A percentile compares a stretch with the other conserved stretches of the same genome.
Conservation (phyloP, 2,329 filamentous ascomycete species). For the Lachnellula subtilissima region DNA sequence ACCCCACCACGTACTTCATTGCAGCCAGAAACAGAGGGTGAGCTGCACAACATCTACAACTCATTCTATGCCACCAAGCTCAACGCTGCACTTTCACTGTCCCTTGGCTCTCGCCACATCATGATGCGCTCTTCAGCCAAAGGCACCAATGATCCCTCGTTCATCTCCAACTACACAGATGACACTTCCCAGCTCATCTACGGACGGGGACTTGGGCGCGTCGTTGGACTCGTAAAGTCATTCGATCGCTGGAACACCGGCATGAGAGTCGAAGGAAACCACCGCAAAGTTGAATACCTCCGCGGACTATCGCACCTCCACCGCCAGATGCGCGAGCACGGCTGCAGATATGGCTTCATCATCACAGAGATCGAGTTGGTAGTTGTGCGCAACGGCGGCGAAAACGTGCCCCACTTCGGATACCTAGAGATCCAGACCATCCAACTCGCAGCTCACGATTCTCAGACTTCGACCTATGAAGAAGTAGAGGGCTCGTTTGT, state of each 20-base stretch:
- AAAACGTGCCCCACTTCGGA: conserved; percentile 75
- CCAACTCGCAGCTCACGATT: conserved; percentile 44
- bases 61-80: conserved; percentile 80
- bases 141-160: conserved; percentile 33
- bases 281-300: conserved; percentile 85
- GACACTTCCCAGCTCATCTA: conserved; percentile 44
- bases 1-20: conserved; percentile 42
- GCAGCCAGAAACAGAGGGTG: conserved; percentile 72
- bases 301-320: conserved; percentile 82
- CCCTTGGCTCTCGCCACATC: conserved; percentile 61
- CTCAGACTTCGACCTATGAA: conserved; percentile 15
- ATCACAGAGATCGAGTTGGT: conserved; percentile 94
- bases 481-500: conserved; percentile 22
- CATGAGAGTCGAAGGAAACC: conserved; percentile 80
- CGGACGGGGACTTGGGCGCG: conserved; percentile 51
- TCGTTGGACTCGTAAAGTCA: conserved; percentile 82
- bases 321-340: conserved; percentile 87
- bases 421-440: conserved; percentile 70
- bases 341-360: conserved; percentile 91
- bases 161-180: conserved; percentile 48
- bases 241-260: conserved; percentile 95
- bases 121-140: conserved; percentile 30
- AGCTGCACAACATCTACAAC: conserved; percentile 70
- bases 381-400: conserved; percentile 75
- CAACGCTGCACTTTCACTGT: conserved; percentile 76